Percentiles rank a stretch among this genome's conserved stretches.
phyloP scores from a whole-genome alignment of 495 filamentous ascomycete species.

The Sabuloglossum arenarium region DNA sequence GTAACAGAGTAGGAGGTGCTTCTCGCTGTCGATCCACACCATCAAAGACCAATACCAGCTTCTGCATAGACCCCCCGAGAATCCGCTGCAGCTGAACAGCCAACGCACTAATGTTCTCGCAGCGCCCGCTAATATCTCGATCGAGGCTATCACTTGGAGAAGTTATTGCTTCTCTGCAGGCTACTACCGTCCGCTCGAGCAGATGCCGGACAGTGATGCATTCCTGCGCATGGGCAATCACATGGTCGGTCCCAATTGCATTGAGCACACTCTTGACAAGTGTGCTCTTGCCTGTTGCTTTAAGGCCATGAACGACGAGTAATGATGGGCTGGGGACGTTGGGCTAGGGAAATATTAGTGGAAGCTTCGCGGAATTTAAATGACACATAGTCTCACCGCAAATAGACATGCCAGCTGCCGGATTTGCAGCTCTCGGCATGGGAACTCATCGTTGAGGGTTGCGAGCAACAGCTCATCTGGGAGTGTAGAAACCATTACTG shows the following conservation, averaged over 20 bases:
- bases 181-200: constrained; percentile 42
- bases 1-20: constrained; percentile 53
- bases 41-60: constrained; percentile 73
- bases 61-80: constrained; percentile 19
- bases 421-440: constrained; percentile 44
- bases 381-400: constrained; percentile 23
- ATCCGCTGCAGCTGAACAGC: constrained; percentile 43
- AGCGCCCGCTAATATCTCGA: constrained; percentile 31
- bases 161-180: constrained; percentile 22
- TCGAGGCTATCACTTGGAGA: constrained; percentile 14
- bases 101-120: constrained; percentile 58
- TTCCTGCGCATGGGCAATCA: constrained; percentile 59
- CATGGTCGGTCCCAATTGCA: constrained; percentile 31
- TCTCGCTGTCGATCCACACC: constrained; percentile 81
- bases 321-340: constrained; percentile 22
- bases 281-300: constrained; percentile 76
- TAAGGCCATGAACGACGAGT: constrained; percentile 65
- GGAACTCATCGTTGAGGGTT: constrained; percentile 24
- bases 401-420: constrained; percentile 40
- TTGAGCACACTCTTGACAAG: constrained; percentile 43
- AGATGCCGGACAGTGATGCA: constrained; percentile 82
- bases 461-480: not conserved
- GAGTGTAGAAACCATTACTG: not conserved
- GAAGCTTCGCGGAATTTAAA: not conserved
- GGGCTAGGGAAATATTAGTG: not conserved